Base-by-base conservation (phyloP, 345 rosid genomes). In the Noccaea bulbosa region DNA sequence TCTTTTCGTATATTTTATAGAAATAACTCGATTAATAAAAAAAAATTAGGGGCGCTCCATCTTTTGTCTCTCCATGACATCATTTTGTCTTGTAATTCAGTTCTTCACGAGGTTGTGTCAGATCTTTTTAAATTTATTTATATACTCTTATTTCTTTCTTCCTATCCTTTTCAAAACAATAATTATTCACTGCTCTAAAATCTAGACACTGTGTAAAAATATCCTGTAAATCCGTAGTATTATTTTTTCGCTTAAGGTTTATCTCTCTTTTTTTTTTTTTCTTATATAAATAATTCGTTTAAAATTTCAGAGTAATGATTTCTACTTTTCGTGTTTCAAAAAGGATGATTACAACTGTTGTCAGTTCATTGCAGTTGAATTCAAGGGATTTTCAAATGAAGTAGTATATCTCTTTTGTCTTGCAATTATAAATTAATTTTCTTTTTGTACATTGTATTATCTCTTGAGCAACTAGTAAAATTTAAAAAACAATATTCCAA, bases 71-170 rank as follows among this genome's bases (percentile, higher is more conserved):
- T 82, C 86, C 80, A 88, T 81, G 86, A 83, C 95, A 75, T 82
- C 79, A 65, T 86, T 83, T 92, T 90, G 96, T 87, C 90, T 63
- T 83, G 83, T 85, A 85, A 79, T 78, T 81, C 85, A 81, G 81
- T 81, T 82, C 81, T 80, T 90, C 95, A 92, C 92, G 95, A 89
- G 93, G 83, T 68, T 75, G 82, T 88, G 97, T 90, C 97, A 92
- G 98, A 80, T 75, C 43, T 65, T 38, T 75, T 74, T 80, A 24
- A 24, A 22, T 54, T 34, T 27, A 7, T 7, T 30, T 17, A 44
- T 54, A n/a, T n/a, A n/a, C n/a, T n/a, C 16, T 35, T 61, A 51
- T 38, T 16, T 62, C 30, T 34, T 75, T 39, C 38, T 67, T 32
- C 68, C 64, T 39, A 38, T 75, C 75, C 48, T 56, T 70, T 56